Evolutionary conservation across 306 rosid species (phyloP), one percentile per base, ranked within the genome.

Genomic region (Lathyrus tuberosus): DNA sequence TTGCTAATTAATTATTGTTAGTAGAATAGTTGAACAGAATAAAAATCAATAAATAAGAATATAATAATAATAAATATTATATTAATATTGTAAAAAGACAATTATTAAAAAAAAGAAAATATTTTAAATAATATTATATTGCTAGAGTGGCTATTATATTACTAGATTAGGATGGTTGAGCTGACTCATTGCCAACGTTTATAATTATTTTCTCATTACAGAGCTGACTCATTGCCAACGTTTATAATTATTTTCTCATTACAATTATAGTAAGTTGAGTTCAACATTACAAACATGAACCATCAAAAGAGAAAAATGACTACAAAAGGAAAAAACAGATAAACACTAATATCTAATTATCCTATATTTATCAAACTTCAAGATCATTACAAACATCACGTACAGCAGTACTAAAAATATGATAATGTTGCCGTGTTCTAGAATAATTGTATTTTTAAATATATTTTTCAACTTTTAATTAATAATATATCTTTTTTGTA

Each of bases 191-290:
- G 69, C 69, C 76, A 72, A 14, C 76, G 62, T 18, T 20, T n/a
- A 42, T 35, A 59, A 0, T 8, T 13, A 4, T 14, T 22, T 31
- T 11, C 15, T 42, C 12, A 4, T 12, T 11, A 11, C 48, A 12
- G n/a, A n/a, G n/a, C n/a, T n/a, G n/a, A n/a, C 16, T 72, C 62
- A 8, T 18, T 46, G 69, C 69, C 76, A 72, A n/a, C 76, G 62
- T 18, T 38, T n/a, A 42, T 35, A 59, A 0, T 8, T 13, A 4
- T 14, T 22, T 31, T 11, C 15, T 42, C 12, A 4, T 12, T 11
- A 11, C 48, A 12, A 15, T 6, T 47, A 6, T 16, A 16, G 8
- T 49, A 10, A 49, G 12, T 49, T 49, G 53, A 43, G 15, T 44
- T 48, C 31, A 35, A 48, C 13, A 6, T 3, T 72, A 24, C 0